A percentile compares a stretch with the other conserved stretches of the same genome.
phyloP scores from a whole-genome alignment of 495 filamentous ascomycete genomes.

The Astrothelium macrocarpum region DNA sequence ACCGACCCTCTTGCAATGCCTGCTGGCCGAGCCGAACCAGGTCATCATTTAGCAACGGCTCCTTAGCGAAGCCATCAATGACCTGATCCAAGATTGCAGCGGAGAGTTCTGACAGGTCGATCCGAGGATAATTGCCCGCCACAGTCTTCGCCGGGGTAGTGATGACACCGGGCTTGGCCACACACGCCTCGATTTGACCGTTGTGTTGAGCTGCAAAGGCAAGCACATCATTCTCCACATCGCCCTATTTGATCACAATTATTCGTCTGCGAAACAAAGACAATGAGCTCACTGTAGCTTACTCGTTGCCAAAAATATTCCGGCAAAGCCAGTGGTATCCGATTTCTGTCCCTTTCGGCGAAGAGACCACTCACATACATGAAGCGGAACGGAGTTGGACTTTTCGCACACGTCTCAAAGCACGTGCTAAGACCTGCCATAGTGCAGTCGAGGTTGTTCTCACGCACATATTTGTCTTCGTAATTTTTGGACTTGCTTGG shows the following conservation, averaged over 20 bases:
- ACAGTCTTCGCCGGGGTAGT: too few relatives aligned
- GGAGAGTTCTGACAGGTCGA: slow-evolving; percentile 33
- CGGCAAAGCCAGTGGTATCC: not conserved
- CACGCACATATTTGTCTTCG: not conserved
- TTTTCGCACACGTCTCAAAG: not conserved
- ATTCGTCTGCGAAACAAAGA: too few relatives aligned
- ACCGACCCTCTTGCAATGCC: not conserved
- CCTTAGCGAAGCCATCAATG: slow-evolving; percentile 39
- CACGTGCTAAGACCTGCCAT: not conserved
- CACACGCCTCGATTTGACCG: too few relatives aligned
- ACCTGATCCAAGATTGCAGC: slow-evolving; percentile 39
- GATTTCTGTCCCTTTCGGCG: not conserved
- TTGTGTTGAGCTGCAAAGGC: too few relatives aligned
- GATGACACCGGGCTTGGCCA: too few relatives aligned
- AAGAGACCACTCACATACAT: not conserved
- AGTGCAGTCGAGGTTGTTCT: not conserved
- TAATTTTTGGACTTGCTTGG: not conserved
- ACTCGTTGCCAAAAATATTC: not conserved
- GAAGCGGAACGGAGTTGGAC: not conserved
- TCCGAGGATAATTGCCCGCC: not conserved
- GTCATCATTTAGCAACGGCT: slow-evolving; percentile 39
- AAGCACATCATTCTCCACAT: not conserved
- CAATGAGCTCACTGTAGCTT: not conserved
- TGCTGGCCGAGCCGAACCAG: slow-evolving; percentile 35
- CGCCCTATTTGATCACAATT: not conserved